Conservation (phyloP, 305 asterid species). For the Fraxinus greggii region DNA sequence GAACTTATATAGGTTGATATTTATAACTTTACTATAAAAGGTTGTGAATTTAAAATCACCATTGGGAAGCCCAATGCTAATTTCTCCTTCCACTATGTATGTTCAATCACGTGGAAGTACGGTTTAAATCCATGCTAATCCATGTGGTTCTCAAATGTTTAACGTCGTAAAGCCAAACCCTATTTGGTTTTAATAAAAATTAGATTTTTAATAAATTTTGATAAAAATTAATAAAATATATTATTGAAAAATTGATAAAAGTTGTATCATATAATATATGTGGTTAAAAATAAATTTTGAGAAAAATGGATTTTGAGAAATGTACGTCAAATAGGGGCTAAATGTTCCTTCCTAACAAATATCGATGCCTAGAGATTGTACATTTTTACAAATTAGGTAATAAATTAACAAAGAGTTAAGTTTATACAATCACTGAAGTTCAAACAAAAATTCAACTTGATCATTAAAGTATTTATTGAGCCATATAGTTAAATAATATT, state of each 20-base stretch:
- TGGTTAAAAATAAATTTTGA: no score
- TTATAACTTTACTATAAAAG: no score
- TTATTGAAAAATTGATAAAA: no score
- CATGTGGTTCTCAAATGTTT: neutral
- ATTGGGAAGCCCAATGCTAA: neutral
- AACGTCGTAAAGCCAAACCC: neutral
- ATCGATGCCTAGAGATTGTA: neutral
- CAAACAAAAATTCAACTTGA: neutral
- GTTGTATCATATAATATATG: no score
- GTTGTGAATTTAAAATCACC: neutral
- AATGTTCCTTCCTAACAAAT: neutral
- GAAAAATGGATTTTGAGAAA: neutral
- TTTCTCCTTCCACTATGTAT: neutral
- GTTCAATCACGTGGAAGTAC: neutral
- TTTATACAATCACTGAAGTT: neutral
- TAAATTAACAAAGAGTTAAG: neutral
- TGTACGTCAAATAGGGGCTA: neutral
- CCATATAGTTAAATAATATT: no score
- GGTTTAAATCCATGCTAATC: neutral
- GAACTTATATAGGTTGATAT: no score
- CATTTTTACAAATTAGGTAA: neutral
- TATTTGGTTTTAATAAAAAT: neutral
- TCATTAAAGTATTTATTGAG: neutral
- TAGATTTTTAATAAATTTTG: neutral
- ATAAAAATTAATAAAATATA: no score